These are phyloP conservation scores for Hibiscus syriacus DNA, from an alignment of 345 rosid genomes.

Conservation along the genomic window DNA sequence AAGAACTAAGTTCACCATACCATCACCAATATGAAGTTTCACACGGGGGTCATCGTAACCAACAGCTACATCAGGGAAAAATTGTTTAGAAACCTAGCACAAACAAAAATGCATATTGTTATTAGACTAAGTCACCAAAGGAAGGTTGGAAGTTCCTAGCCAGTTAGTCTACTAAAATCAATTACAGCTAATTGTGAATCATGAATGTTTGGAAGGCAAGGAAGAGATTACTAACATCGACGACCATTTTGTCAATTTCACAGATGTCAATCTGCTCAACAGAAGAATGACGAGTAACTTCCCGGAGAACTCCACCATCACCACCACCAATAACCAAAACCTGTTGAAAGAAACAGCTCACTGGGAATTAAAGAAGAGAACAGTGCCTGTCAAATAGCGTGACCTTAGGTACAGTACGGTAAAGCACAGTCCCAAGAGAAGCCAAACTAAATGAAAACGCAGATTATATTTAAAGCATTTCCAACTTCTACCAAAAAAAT, in stretches of 20 bases:
- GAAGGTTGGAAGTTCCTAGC: background rate
- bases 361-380: background rate
- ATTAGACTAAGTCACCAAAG: background rate
- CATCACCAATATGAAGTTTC: conserved; percentile 79
- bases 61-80: conserved; percentile 71
- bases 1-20: conserved; percentile 27
- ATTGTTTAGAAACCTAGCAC: conserved; percentile 70
- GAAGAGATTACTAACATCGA: conserved; percentile 60
- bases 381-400: background rate
- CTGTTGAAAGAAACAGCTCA: conserved; percentile 26
- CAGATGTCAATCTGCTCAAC: conserved; percentile 84
- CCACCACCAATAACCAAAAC: conserved; percentile 97
- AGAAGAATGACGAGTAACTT: conserved; percentile 84
- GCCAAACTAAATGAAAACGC: background rate
- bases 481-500: background rate
- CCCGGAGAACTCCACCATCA: conserved; percentile 88
- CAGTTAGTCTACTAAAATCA: background rate
- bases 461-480: background rate
- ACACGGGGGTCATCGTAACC: conserved; percentile 94
- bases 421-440: background rate
- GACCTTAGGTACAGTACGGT: background rate
- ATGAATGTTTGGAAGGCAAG: background rate
- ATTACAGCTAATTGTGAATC: background rate
- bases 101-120: conserved; percentile 1
- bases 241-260: conserved; percentile 95